Percentiles rank a stretch among this genome's conserved stretches.
phyloP scores from a whole-genome alignment of 352 stramenopile species.

The Phytophthora multivora region DNA sequence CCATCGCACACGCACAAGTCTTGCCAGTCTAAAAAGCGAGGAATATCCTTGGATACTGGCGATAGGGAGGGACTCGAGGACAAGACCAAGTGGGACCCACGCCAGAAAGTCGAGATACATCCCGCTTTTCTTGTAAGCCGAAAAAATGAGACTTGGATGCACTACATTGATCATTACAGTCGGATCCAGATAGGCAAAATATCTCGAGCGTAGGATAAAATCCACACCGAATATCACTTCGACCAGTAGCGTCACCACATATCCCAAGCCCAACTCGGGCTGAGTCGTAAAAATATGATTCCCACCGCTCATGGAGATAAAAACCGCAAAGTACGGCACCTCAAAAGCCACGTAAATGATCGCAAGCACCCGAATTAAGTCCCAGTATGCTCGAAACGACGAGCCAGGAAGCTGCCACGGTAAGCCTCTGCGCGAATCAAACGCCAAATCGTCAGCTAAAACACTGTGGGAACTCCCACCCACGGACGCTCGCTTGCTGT shows the following conservation, averaged over 20 bases:
- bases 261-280: slow-evolving; percentile 33
- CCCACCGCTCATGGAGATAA: slow-evolving; percentile 58
- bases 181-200: slow-evolving; percentile 63
- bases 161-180: slow-evolving; percentile 60
- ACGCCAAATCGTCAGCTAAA: neutral
- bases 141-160: slow-evolving; percentile 59
- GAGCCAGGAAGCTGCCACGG: slow-evolving; percentile 55
- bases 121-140: slow-evolving; percentile 51
- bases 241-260: slow-evolving; percentile 37
- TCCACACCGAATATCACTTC: slow-evolving; percentile 63
- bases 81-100: slow-evolving; percentile 46
- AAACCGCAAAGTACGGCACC: slow-evolving; percentile 71
- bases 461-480: slow-evolving; percentile 24
- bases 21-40: slow-evolving; percentile 46
- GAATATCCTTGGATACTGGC: slow-evolving; percentile 30
- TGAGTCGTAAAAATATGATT: slow-evolving; percentile 44
- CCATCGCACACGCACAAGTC: slow-evolving; percentile 52
- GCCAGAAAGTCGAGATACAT: slow-evolving; percentile 61
- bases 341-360: slow-evolving; percentile 65
- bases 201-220: slow-evolving; percentile 50
- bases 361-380: slow-evolving; percentile 40
- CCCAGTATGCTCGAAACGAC: slow-evolving; percentile 51
- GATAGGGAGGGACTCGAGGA: slow-evolving; percentile 44
- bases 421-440: neutral
- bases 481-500: slow-evolving; percentile 11